A percentile compares a stretch with the other conserved stretches of the same genome.
Conservation (phyloP, 169 alveolate genomes). For the Hepatocystis sp. region DNA sequence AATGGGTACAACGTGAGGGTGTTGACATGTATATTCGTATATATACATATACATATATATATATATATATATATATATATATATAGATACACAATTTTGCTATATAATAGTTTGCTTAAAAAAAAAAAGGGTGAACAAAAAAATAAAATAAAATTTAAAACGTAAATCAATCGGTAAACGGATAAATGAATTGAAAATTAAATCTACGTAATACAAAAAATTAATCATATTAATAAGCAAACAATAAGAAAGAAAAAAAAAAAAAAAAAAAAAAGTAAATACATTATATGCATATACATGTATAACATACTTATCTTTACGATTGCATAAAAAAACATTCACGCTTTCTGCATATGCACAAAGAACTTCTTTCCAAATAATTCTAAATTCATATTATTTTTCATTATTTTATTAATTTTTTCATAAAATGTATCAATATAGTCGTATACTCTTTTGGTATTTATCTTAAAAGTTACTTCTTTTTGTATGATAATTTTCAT, state of each 20-base stretch:
- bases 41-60: not conserved
- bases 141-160: no score
- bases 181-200: no score
- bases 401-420: conserved; percentile 59
- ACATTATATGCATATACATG: no score
- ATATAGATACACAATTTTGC: conserved; percentile 2
- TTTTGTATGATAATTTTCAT: conserved; percentile 58
- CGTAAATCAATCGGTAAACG: no score
- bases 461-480: conserved; percentile 54
- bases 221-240: no score
- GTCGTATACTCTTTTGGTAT: conserved; percentile 26
- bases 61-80: not conserved
- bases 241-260: no score
- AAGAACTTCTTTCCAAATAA: conserved; percentile 43
- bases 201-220: no score
- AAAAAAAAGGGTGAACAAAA: no score
- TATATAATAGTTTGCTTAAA: conserved; percentile 6
- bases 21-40: conserved; percentile 7
- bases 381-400: conserved; percentile 64
- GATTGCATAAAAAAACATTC: not conserved
- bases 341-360: conserved; percentile 40
- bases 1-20: no score
- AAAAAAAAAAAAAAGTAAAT: conserved; percentile 9
- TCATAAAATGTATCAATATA: conserved; percentile 63
- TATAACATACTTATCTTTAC: no score